Evolutionary conservation across 306 rosid genomes (phyloP).

Genomic region (Prunus salicina): DNA sequence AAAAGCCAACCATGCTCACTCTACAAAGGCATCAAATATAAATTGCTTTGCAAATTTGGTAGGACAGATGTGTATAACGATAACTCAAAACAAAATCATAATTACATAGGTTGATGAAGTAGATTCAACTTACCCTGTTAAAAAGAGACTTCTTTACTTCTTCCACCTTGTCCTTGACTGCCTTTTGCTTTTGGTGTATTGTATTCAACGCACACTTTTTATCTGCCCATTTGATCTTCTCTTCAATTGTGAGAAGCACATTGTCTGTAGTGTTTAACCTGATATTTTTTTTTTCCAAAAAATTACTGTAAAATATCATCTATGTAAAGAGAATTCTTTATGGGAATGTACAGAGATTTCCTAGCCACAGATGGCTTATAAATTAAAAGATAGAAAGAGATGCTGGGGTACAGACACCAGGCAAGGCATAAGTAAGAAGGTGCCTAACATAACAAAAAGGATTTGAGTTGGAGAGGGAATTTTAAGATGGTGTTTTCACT

Average conservation of each 20-base stretch:
- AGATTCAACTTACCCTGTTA: conserved; percentile 6
- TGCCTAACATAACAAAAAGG: background rate
- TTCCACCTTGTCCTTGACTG: conserved; percentile 19
- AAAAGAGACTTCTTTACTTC: conserved; percentile 15
- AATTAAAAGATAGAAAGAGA: background rate
- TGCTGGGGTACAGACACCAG: background rate
- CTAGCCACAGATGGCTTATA: background rate
- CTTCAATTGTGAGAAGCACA: conserved; percentile 22
- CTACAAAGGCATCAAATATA: background rate
- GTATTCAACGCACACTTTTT: conserved; percentile 14
- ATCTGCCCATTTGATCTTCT: conserved; percentile 25
- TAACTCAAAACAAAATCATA: background rate
- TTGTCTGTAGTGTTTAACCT: conserved; percentile 12
- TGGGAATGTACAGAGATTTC: background rate
- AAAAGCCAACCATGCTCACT: background rate
- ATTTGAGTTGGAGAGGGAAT: background rate
- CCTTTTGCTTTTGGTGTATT: conserved; percentile 20
- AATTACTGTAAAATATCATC: background rate
- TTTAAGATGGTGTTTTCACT: background rate
- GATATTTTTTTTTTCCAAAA: background rate
- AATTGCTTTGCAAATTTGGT: background rate
- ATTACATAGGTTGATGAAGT: background rate
- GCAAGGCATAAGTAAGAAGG: background rate
- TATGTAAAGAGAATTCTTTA: too few species aligned
- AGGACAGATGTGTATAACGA: background rate